phyloP scores from a whole-genome alignment of 345 rosid genomes.

The Ailanthus altissimus region DNA sequence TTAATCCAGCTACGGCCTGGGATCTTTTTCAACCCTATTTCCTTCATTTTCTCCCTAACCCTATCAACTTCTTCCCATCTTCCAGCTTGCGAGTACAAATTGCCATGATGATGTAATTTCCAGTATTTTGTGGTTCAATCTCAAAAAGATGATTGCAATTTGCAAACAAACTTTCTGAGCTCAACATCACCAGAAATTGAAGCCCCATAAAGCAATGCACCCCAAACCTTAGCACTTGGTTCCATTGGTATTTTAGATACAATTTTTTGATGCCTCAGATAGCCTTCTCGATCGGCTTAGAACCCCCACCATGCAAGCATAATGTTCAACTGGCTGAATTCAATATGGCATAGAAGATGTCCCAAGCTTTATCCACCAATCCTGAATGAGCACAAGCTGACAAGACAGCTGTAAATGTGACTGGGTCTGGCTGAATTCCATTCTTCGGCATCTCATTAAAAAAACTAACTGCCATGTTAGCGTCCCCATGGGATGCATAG shows the following conservation, averaged over 20 bases:
- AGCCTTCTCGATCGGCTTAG: slow-evolving; percentile 76
- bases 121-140: slow-evolving; percentile 77
- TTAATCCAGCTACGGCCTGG: slow-evolving; percentile 82
- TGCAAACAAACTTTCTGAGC: slow-evolving; percentile 58
- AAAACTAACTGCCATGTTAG: slow-evolving; percentile 45
- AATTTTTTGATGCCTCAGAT: slow-evolving; percentile 69
- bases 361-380: slow-evolving; percentile 55
- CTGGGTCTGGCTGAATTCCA: slow-evolving; percentile 64
- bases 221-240: slow-evolving; percentile 82
- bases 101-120: slow-evolving; percentile 75
- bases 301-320: slow-evolving; percentile 80
- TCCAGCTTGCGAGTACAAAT: slow-evolving; percentile 73
- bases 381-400: slow-evolving; percentile 81
- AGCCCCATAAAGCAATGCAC: slow-evolving; percentile 84
- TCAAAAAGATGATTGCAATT: slow-evolving; percentile 61
- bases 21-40: slow-evolving; percentile 67
- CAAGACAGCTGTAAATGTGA: slow-evolving; percentile 71
- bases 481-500: slow-evolving; percentile 73
- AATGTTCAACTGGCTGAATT: slow-evolving; percentile 66
- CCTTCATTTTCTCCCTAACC: slow-evolving; percentile 58
- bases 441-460: slow-evolving; percentile 58
- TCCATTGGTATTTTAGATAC: slow-evolving; percentile 63
- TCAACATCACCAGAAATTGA: slow-evolving; percentile 65
- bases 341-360: slow-evolving; percentile 54
- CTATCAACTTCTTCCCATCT: slow-evolving; percentile 84